A percentile compares a stretch with the other conserved stretches of the same genome.
These are phyloP conservation scores for Heterobasidion annosum DNA, from an alignment of 1,284 basidiomycete genomes.

Conservation along the genomic window DNA sequence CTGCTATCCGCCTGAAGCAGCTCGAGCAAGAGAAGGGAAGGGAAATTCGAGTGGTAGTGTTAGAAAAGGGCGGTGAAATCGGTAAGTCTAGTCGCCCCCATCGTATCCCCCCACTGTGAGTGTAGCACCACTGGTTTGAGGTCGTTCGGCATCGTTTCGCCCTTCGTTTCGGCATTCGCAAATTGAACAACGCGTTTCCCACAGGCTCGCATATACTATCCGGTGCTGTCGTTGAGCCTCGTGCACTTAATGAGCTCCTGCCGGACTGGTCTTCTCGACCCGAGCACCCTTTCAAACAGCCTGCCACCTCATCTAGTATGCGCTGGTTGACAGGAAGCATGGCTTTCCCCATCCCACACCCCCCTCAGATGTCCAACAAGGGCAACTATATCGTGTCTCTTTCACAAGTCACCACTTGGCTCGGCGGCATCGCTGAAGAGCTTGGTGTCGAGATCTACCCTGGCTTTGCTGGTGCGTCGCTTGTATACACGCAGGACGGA, in stretches of 20 bases:
- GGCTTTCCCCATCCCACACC: slow-evolving; percentile 87
- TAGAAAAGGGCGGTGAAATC: slow-evolving; percentile 93
- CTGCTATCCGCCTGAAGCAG: slow-evolving; percentile 96
- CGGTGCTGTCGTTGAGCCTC: slow-evolving; percentile 92
- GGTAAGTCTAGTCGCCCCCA: slow-evolving; percentile 42
- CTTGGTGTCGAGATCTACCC: slow-evolving; percentile 96
- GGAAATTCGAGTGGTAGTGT: slow-evolving; percentile 85
- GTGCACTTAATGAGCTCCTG: slow-evolving; percentile 86
- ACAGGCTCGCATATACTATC: slow-evolving; percentile 92
- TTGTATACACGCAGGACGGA: slow-evolving; percentile 69
- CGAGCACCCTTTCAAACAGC: slow-evolving; percentile 67
- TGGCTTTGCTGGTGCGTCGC: slow-evolving; percentile 86
- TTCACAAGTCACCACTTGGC: slow-evolving; percentile 85
- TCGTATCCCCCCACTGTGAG: neutral
- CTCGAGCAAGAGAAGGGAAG: slow-evolving; percentile 75
- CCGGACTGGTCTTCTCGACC: slow-evolving; percentile 71
- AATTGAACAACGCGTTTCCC: neutral
- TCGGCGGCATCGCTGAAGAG: slow-evolving; percentile 83
- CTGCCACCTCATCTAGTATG: slow-evolving; percentile 80
- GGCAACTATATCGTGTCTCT: slow-evolving; percentile 94
- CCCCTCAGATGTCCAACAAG: slow-evolving; percentile 94
- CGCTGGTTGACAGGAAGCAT: slow-evolving; percentile 71
- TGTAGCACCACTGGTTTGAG: neutral
- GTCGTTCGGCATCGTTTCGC: neutral
- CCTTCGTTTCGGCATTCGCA: neutral